Base-by-base conservation (phyloP, 352 stramenopile species). In the Globisporangium viniferum region DNA sequence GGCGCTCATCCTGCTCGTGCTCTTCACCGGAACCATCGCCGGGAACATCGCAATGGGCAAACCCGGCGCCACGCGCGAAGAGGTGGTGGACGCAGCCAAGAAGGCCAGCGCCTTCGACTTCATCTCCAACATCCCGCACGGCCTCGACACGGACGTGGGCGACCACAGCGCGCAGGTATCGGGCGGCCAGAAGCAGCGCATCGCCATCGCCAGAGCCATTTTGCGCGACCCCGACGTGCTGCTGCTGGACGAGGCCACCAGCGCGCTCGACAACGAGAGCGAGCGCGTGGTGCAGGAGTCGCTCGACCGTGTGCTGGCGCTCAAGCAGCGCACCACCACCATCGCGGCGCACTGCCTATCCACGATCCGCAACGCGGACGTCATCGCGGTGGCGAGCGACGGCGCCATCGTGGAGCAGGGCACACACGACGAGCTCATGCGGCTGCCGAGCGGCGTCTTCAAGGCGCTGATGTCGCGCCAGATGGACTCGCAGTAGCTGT, bases 111-210 rank as follows among this genome's bases (percentile, higher is more conserved):
- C 59, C 20, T 55, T 68, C 18, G 66, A 81, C 54, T 55, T 79
- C 41, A 97, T 99, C 67, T 73, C 72, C n/a, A 69, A 73, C 2
- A 97, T 99, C 63, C 92, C 95, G 3, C 63, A 93, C 7, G 76
- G 77, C 14, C 93, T 96, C 57, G 76, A 97, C 65, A 98, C 94
- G 10, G 64, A 92, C 69, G 82, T 98, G 48, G 95, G 94, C 18
- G 91, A 99, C 66, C 72, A 90, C 36, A 93, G 94, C 31, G 84
- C 95, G 36, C 88, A 97, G 74, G 77, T 99, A 0, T 94, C 76
- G 10, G 95, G 95, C 44, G 96, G 96, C 12, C 97, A 99, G 73
- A 98, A 98, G 70, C 91, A 97, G 73, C 74, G 91, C n/a, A 90
- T 98, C 67, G 92, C 92, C 49, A 97, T 99, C 41, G 59, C 59